Base-by-base conservation (phyloP, 768 basidiomycete species). In the Dictyophora rubrovolvata region DNA sequence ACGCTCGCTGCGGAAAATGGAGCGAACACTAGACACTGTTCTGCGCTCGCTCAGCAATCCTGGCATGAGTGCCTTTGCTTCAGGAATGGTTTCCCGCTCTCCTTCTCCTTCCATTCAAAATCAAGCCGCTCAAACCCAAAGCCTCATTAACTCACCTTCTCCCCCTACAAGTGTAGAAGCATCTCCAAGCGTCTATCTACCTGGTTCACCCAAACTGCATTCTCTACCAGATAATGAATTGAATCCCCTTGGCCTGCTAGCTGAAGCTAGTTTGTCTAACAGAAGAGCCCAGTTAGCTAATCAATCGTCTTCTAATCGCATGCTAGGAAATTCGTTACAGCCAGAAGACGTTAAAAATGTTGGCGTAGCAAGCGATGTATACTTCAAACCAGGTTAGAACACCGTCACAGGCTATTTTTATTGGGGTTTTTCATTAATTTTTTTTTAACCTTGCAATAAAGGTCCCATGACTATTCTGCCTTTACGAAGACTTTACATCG, bases 381-480 rank as follows among this genome's bases (percentile, higher is more conserved):
- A 93, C 72, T 97, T 96, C 76, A 93, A 87, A 69, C 93, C 93
- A 60, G 91, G 89, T 87, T 61, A 55, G 77, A 69, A 18, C 16
- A 50, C 36, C 53, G 36, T 9, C 6, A 10, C 11, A 22, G 2
- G 22, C 55, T 36, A n/a, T 8, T 61, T 42, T 33, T 48, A 57
- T 33, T 35, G 5, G 28, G 52, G n/a, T n/a, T n/a, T n/a, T n/a
- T n/a, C n/a, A n/a, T n/a, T n/a, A n/a, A n/a, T 23, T 36, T 22
- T 34, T 9, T 14, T 5, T 49, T 48, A 55, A 37, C 52, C 20
- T 42, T 28, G 10, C 52, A 17, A 18, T 47, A 48, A 58, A 89
- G 89, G 90, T 22, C 91, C 91, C 0, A 92, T 93, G 83, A 89
- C 87, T 5, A 89, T 92, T 49, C 69, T 93, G 48, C 92, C 92